Evolutionary conservation across 352 stramenopile genomes (phyloP).

Genomic region (Elongisporangium undulatum): DNA sequence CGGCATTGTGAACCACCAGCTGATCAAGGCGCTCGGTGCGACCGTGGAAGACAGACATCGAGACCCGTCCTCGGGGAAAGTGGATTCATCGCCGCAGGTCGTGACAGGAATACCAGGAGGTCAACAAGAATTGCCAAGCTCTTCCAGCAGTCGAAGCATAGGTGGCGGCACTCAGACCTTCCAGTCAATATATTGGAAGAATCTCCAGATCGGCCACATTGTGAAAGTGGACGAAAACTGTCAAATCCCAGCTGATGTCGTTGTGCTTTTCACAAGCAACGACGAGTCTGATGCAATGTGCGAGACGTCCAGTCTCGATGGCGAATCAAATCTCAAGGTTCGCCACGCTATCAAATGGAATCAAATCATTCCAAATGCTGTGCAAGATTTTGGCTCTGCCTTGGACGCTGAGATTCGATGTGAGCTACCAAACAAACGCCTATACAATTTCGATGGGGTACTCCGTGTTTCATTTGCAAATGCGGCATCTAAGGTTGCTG

Average conservation of each 20-base stretch:
- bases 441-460: constrained; percentile 82
- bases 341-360: constrained; percentile 61
- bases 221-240: constrained; percentile 86
- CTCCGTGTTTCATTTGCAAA: constrained; percentile 34
- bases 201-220: constrained; percentile 85
- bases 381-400: constrained; percentile 41
- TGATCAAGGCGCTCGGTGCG: constrained; percentile 41
- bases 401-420: constrained; percentile 67
- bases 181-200: constrained; percentile 72
- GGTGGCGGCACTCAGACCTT: constrained; percentile 31
- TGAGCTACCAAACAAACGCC: constrained; percentile 71
- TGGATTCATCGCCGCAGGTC: constrained; percentile 1
- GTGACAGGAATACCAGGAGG: neutral
- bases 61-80: constrained; percentile 11
- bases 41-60: constrained; percentile 8
- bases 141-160: neutral
- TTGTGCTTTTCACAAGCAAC: constrained; percentile 85
- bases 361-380: constrained; percentile 24
- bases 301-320: constrained; percentile 80
- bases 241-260: constrained; percentile 90
- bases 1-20: constrained; percentile 62
- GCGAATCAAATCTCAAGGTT: constrained; percentile 82
- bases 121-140: neutral
- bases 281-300: constrained; percentile 68
- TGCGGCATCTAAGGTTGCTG: constrained; percentile 17